A percentile compares a stretch with the other conserved stretches of the same genome.
These are phyloP conservation scores for Corymbia calophylla DNA, from an alignment of 441 rosid species.

Conservation along the genomic window DNA sequence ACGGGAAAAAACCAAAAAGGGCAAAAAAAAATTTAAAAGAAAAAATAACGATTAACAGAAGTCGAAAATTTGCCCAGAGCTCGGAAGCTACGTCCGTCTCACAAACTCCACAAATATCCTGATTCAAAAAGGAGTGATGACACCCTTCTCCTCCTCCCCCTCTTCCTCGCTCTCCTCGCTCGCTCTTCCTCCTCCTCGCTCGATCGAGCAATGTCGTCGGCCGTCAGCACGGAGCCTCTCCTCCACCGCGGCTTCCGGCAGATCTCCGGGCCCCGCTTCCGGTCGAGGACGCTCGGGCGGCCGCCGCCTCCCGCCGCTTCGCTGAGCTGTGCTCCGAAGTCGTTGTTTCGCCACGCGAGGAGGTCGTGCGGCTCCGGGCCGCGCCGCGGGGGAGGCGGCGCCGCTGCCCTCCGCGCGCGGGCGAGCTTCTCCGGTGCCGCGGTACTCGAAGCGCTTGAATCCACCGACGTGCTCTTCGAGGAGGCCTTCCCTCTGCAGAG, in stretches of 20 bases:
- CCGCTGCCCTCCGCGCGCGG: neutral
- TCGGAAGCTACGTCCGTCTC: neutral
- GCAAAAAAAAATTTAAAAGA: too few species aligned
- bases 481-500: slow-evolving; percentile 54
- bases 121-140: neutral
- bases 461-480: slow-evolving; percentile 35
- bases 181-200: neutral
- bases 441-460: slow-evolving; percentile 27
- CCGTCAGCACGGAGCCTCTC: slow-evolving; percentile 29
- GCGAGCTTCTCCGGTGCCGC: slow-evolving; percentile 42
- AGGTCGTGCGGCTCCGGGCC: slow-evolving; percentile 11
- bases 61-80: neutral
- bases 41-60: neutral
- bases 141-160: neutral
- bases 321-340: slow-evolving; percentile 14
- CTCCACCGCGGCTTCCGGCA: slow-evolving; percentile 20
- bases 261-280: neutral
- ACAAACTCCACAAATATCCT: neutral
- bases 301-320: slow-evolving; percentile 1
- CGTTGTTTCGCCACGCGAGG: slow-evolving; percentile 11
- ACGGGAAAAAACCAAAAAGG: neutral
- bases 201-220: slow-evolving; percentile 29
- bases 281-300: neutral
- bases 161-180: neutral
- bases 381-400: neutral